These are phyloP conservation scores for Agroathelia rolfsii DNA, from an alignment of 1,284 basidiomycete species.

Conservation along the genomic window DNA sequence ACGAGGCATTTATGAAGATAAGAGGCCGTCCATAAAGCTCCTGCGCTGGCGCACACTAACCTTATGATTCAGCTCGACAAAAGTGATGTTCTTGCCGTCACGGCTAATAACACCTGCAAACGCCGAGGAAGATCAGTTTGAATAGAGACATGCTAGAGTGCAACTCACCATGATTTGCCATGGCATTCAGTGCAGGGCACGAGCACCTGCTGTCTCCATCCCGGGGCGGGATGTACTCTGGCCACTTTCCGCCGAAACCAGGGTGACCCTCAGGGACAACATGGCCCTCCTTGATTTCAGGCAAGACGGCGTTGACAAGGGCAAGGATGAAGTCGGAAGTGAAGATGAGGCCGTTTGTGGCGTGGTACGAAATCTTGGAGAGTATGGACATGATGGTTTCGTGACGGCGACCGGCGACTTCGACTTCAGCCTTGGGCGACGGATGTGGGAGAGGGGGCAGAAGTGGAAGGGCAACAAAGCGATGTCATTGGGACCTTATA, in stretches of 20 bases:
- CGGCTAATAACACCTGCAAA: constrained; percentile 54
- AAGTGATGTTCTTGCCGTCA: constrained; percentile 56
- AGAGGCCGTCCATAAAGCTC: too few relatives aligned
- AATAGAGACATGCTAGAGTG: not conserved
- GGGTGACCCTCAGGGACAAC: constrained; percentile 48
- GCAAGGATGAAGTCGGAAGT: constrained; percentile 47
- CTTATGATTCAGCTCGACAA: constrained; percentile 41
- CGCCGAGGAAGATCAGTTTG: not conserved
- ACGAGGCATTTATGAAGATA: too few relatives aligned
- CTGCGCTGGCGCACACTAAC: too few relatives aligned
- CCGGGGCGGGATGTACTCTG: constrained; percentile 45
- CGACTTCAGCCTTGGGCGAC: too few relatives aligned
- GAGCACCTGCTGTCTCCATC: constrained; percentile 57
- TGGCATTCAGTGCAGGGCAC: constrained; percentile 63
- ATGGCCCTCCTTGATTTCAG: constrained; percentile 35
- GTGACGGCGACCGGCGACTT: too few relatives aligned
- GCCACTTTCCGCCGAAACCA: constrained; percentile 62
- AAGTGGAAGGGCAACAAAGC: too few relatives aligned
- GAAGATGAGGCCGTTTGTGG: constrained; percentile 27
- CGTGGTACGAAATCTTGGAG: constrained; percentile 20
- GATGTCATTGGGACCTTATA: too few relatives aligned
- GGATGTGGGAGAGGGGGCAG: too few relatives aligned
- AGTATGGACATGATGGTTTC: too few relatives aligned
- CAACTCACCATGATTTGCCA: constrained; percentile 63
- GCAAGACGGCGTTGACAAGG: constrained; percentile 43